Evolutionary conservation across 352 stramenopile genomes (phyloP).

Genomic region (Phytophthora crassamura): DNA sequence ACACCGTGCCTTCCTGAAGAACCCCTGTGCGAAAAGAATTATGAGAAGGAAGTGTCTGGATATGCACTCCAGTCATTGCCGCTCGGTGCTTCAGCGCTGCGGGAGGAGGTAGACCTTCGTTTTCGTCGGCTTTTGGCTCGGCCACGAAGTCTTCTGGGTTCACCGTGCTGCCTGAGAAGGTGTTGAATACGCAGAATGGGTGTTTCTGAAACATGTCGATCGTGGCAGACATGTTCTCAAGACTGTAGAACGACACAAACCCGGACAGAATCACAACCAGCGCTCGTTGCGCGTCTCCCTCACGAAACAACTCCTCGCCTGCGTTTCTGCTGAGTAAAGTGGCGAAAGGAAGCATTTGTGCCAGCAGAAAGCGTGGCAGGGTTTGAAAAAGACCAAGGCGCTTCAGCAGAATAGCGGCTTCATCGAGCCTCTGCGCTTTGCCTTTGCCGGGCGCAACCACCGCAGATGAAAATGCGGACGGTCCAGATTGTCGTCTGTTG

Average conservation of each 20-base stretch:
- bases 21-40: conserved; percentile 69
- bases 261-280: conserved; percentile 60
- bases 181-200: conserved; percentile 55
- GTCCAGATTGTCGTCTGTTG: conserved; percentile 31
- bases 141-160: conserved; percentile 41
- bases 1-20: conserved; percentile 42
- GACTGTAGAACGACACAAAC: conserved; percentile 66
- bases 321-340: conserved; percentile 46
- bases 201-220: conserved; percentile 72
- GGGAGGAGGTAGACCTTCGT: neutral
- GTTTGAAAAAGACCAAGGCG: conserved; percentile 44
- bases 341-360: conserved; percentile 42
- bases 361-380: conserved; percentile 50
- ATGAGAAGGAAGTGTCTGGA: conserved; percentile 58
- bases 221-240: conserved; percentile 63
- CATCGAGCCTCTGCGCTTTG: conserved; percentile 25
- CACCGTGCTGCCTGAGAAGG: conserved; percentile 41
- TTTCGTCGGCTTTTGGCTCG: conserved; percentile 12
- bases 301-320: conserved; percentile 65
- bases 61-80: conserved; percentile 58
- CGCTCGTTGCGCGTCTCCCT: conserved; percentile 38
- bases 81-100: conserved; percentile 38
- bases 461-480: conserved; percentile 19
- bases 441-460: neutral
- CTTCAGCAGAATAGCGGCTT: conserved; percentile 45